Percentiles rank a stretch among this genome's conserved stretches.
phyloP scores from a whole-genome alignment of 345 rosid genomes.

The Arabis hirsuta region DNA sequence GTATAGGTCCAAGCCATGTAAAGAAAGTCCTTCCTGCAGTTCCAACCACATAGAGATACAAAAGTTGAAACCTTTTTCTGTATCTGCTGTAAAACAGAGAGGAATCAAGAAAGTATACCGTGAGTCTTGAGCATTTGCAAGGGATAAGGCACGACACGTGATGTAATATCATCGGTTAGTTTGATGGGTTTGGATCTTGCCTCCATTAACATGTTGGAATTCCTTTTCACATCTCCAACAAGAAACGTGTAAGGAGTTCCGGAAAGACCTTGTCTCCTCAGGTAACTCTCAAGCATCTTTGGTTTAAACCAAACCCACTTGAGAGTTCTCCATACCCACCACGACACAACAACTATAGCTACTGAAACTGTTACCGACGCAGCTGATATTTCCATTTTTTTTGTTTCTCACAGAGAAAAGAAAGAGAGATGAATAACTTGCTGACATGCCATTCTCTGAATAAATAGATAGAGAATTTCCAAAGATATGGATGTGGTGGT shows the following conservation, averaged over 20 bases:
- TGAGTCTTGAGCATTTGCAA: constrained; percentile 33
- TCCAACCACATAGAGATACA: background rate
- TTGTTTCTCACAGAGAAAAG: background rate
- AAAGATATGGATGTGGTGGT: constrained; percentile 25
- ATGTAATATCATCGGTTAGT: constrained; percentile 35
- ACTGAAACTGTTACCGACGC: constrained; percentile 24
- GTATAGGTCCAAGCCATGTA: constrained; percentile 54
- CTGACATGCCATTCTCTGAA: background rate
- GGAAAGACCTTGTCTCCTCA: constrained; percentile 43
- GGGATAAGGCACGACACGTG: constrained; percentile 37
- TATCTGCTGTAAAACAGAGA: background rate
- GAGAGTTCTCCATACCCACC: constrained; percentile 44
- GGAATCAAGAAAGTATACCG: constrained; percentile 37
- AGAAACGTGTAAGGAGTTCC: constrained; percentile 45
- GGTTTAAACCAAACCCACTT: constrained; percentile 50
- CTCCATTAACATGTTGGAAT: constrained; percentile 20
- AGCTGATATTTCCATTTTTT: constrained; percentile 28
- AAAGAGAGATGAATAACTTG: background rate
- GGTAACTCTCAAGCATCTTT: constrained; percentile 41
- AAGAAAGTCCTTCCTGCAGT: constrained; percentile 52
- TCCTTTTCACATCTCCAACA: constrained; percentile 40
- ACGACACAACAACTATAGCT: constrained; percentile 11
- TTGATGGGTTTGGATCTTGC: constrained; percentile 40
- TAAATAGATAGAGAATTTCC: background rate
- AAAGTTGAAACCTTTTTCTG: constrained; percentile 1